Conservation (phyloP, 495 filamentous ascomycete genomes). For the Aspergillus baeticus region DNA sequence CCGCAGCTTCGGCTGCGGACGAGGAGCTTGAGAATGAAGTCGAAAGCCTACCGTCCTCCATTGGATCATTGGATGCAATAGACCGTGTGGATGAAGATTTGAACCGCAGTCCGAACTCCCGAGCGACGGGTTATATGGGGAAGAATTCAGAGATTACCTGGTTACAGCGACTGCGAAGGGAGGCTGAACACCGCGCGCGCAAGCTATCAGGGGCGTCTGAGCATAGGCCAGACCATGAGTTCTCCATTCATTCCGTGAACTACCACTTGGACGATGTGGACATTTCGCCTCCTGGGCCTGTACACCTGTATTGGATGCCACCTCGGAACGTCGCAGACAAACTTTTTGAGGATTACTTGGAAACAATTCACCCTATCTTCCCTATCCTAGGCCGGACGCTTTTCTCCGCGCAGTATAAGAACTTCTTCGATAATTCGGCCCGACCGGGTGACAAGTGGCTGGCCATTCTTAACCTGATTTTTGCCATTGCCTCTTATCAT, state of each 20-base stretch:
- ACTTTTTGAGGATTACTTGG: conserved; percentile 57
- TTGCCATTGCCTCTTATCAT: conserved; percentile 62
- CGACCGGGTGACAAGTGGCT: conserved; percentile 55
- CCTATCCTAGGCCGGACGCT: conserved; percentile 57
- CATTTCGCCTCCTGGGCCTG: conserved; percentile 43
- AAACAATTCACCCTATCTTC: conserved; percentile 58
- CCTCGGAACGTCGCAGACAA: conserved; percentile 50
- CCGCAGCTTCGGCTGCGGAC: conserved; percentile 19
- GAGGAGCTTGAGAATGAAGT: conserved; percentile 32
- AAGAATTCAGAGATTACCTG: conserved; percentile 65
- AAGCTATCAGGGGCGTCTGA: conserved; percentile 34
- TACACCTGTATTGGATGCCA: conserved; percentile 56
- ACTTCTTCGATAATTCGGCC: conserved; percentile 39
- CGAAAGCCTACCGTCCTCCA: conserved; percentile 44
- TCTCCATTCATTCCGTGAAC: conserved; percentile 43
- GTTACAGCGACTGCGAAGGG: conserved; percentile 51
- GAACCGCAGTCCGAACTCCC: conserved; percentile 48
- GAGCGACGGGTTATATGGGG: conserved; percentile 61
- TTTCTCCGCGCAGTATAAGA: conserved; percentile 45
- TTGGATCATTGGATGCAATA: conserved; percentile 59
- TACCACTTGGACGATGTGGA: conserved; percentile 62
- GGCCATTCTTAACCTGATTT: conserved; percentile 64
- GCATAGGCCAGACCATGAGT: conserved; percentile 26
- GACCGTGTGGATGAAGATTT: conserved; percentile 63
- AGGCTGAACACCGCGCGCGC: conserved; percentile 35